Evolutionary conservation across 768 basidiomycete species (phyloP), one percentile per base, ranked within the genome.

Genomic region (Glaciozyma martinii): DNA sequence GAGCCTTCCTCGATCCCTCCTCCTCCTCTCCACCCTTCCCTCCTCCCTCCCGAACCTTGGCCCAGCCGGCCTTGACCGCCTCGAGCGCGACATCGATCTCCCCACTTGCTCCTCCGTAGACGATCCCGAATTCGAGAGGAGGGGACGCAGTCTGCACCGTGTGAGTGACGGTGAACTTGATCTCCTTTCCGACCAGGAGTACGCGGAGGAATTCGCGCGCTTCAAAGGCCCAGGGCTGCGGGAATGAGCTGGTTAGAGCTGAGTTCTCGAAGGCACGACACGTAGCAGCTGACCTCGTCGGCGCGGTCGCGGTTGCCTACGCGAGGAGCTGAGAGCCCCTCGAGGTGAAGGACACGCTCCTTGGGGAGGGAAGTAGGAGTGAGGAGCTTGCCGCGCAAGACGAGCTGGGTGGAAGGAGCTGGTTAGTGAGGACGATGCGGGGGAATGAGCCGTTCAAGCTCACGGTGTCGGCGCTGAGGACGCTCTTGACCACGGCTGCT

Each of bases 41-140:
- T 46, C 57, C 64, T 50, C 82, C 77, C 66, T 97, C 94, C 76
- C 95, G 90, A 50, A 91, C 79, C 77, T 89, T 93, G 16, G 84
- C 90, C 91, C 91, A 97, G n/a, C 94, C 95, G 66, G 82, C 83
- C 73, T 81, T 84, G 47, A 98, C 81, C n/a, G 94, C 76, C 74
- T 91, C 88, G 0, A 81, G 80, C 6, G 84, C 80, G 27, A 93
- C 76, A 72, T 93, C 90, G 59, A 84, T 75, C 10, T 86, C 88
- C 65, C 89, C 86, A 23, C 83, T 88, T 33, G 79, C 81, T 15
- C 18, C n/a, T 32, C 60, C 54, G 42, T 62, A 66, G 52, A 73
- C 70, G 59, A 63, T 44, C 40, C 90, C 90, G 59, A 92, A 80
- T 76, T 92, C 91, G 68, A 89, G 86, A 32, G 84, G 81, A 44